These are phyloP conservation scores for carrot (Daucus carota) DNA, from an alignment of 129 eudicot species.

Conservation along the genomic window DNA sequence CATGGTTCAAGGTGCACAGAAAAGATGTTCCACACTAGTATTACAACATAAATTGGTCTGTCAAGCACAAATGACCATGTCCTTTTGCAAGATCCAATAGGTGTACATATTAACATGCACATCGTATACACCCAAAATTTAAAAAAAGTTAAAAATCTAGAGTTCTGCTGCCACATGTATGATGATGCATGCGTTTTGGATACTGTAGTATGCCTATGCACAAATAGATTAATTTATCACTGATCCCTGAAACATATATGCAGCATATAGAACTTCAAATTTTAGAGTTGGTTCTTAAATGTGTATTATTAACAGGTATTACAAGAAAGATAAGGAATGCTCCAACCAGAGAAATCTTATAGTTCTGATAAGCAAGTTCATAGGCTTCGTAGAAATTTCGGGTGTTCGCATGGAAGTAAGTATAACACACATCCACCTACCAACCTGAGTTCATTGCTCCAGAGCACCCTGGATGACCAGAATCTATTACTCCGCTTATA, in stretches of 20 bases:
- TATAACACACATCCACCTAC: conserved; percentile 10
- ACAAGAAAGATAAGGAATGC: background rate
- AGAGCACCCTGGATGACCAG: conserved; percentile 41
- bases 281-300: background rate
- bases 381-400: background rate
- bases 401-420: background rate
- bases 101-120: background rate
- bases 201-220: background rate
- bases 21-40: background rate
- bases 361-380: background rate
- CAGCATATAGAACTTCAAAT: background rate
- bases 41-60: background rate
- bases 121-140: background rate
- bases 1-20: background rate
- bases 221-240: background rate
- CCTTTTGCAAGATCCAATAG: background rate
- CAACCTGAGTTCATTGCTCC: conserved; percentile 63
- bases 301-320: background rate
- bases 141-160: background rate
- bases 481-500: conserved; percentile 59
- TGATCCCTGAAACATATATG: background rate
- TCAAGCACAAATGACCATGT: background rate
- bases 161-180: conserved; percentile 1
- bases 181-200: background rate
- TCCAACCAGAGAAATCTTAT: background rate